Evolutionary conservation across 2,329 filamentous ascomycete genomes (phyloP), one percentile per base, ranked within the genome.

Genomic region (Fusarium robinianum): DNA sequence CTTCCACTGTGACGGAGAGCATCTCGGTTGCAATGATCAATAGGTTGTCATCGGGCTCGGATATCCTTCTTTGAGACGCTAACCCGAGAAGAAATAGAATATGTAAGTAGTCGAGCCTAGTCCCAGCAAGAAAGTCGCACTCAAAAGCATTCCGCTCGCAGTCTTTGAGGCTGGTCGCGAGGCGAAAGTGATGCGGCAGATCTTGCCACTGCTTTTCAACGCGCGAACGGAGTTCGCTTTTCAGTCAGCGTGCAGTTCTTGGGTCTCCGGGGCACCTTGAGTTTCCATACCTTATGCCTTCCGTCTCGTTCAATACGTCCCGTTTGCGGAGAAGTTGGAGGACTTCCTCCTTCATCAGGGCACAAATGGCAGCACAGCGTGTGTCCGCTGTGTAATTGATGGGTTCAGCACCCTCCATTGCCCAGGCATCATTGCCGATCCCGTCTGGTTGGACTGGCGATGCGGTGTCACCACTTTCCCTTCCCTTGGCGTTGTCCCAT

Each of bases 311-410:
- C 5, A 25, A 26, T 3, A 23, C 26, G 26, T 45, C 35, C 1
- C 30, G 30, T 7, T 38, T 34, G 16, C 46, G 25, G 7, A 45
- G 26, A 18, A 52, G 37, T 6, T 49, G 23, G 9, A 52, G 24
- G 7, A 55, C 29, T 2, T 55, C 51, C n/a, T 55, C 51, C 9
- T 52, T 55, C 2, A 55, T 17, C n/a, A 14, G 30, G 4, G 49
- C 41, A 23, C 43, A 55, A 5, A 26, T 9, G 3, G 41, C 49
- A 10, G 51, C 38, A 11, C 51, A 51, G 4, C 51, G 35, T 1
- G 51, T 49, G 5, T 55, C 51, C 6, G 49, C 46, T 8, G 40
- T 51, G 19, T 41, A 51, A 19, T 48, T 51, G 16, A 47, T 33
- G 11, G 24, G 19, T 14, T 43, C 45, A n/a, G n/a, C n/a, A n/a